Evolutionary conservation across 1,284 basidiomycete species (phyloP).

Genomic region (Fomitopsis betulina): DNA sequence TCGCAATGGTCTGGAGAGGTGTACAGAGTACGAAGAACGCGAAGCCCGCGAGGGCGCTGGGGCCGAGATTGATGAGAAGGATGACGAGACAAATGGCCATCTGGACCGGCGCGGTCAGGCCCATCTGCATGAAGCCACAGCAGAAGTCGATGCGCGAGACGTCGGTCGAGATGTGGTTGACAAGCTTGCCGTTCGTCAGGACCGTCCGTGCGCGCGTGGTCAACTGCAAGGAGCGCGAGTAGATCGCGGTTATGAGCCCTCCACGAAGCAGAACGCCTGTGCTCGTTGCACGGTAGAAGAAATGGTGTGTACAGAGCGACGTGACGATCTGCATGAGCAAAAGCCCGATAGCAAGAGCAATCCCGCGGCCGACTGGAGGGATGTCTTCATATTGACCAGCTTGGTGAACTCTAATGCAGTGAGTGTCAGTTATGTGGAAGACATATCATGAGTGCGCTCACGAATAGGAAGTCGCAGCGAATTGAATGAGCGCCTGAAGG

Average conservation of each 20-base stretch:
- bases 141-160: slow-evolving; percentile 90
- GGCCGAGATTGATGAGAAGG: slow-evolving; percentile 70
- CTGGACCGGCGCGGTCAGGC: slow-evolving; percentile 75
- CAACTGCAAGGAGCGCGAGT: slow-evolving; percentile 73
- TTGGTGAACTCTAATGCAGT: slow-evolving; percentile 34
- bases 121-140: slow-evolving; percentile 78
- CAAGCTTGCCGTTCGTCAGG: slow-evolving; percentile 81
- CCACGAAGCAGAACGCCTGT: slow-evolving; percentile 81
- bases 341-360: slow-evolving; percentile 73
- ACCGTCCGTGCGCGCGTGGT: slow-evolving; percentile 81
- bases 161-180: slow-evolving; percentile 94
- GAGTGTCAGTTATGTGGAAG: not conserved
- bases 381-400: slow-evolving; percentile 34
- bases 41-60: slow-evolving; percentile 80
- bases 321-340: slow-evolving; percentile 66
- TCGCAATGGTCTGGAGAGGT: slow-evolving; percentile 64
- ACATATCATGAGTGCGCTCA: slow-evolving; percentile 6
- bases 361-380: slow-evolving; percentile 65
- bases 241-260: slow-evolving; percentile 88
- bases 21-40: slow-evolving; percentile 70
- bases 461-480: slow-evolving; percentile 62
- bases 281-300: slow-evolving; percentile 70
- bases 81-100: slow-evolving; percentile 68
- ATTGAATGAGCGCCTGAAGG: slow-evolving; percentile 70
- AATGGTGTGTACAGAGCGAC: slow-evolving; percentile 75